Evolutionary conservation across 2,329 filamentous ascomycete species (phyloP), one percentile per base, ranked within the genome.

Genomic region (Remersonia thermophila): DNA sequence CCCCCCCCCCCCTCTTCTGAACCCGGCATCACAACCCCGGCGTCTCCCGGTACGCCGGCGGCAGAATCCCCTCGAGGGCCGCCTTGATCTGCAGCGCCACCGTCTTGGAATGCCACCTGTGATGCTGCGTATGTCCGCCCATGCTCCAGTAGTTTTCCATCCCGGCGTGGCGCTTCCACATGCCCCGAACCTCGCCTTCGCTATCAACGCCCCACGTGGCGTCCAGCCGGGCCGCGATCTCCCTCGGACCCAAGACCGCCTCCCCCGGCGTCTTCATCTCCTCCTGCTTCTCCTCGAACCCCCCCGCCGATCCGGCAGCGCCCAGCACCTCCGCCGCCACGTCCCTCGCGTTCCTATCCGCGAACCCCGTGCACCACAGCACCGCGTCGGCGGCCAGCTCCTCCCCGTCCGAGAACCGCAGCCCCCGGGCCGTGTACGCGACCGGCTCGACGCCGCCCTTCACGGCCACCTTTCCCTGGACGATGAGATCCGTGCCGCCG

Each of bases 301-400:
- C 9, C 9, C 20, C 20, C 20, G 20, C 20, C 20, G 20, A 6
- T 23, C 20, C 5, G 28, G 3, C 34, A 4, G 37, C 43, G 3
- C 55, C 54, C 2, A 61, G 38, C 1, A 58, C 46, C 14, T 51
- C 51, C 1, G 46, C 43, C 0, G 52, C 53, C 1, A 43, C 49
- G 3, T 43, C 35, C 3, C 53, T 42, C 10, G 47, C 49, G 32
- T 65, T 48, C 20, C 40, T 44, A 40, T 56, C 53, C 4, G 46
- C 44, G 39, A 56, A 64, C 5, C 60, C 60, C 0, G 59, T 64
- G 40, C 58, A 62, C 59, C 60, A 62, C 3, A 62, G 39, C 2
- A 64, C 47, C 2, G 55, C 58, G 41, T 63, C 59, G 0, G 51
- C 52, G 1, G 59, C 55, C 10, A 56, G 30, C 1, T 11, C 39